Conservation (phyloP, 306 rosid genomes). For the Vigna unguiculata region DNA sequence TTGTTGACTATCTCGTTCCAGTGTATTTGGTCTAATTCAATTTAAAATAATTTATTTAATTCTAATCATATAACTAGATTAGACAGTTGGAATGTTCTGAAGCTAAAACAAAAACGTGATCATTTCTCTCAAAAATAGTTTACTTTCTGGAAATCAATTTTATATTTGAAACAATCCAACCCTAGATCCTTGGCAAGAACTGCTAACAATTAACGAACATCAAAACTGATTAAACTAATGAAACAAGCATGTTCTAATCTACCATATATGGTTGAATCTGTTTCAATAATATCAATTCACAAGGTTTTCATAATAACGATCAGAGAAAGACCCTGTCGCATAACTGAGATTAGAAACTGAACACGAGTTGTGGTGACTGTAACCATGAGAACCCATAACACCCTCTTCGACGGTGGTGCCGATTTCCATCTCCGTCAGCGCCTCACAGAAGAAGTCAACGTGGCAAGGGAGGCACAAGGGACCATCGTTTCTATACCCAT, state of each 20-base stretch:
- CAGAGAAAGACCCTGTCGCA: not conserved
- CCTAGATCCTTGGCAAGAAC: not conserved
- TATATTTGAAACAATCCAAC: not conserved
- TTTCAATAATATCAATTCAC: not conserved
- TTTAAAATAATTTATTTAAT: no score
- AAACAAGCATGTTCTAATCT: not conserved
- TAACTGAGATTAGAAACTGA: constrained; percentile 11
- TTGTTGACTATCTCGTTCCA: no score
- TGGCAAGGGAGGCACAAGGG: constrained; percentile 79
- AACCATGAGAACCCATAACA: not conserved
- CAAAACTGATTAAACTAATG: not conserved
- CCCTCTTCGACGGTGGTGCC: not conserved
- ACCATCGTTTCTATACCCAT: constrained; percentile 64
- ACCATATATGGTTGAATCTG: not conserved
- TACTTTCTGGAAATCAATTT: not conserved
- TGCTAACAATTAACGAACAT: not conserved
- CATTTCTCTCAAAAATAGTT: not conserved
- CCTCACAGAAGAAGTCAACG: constrained; percentile 60
- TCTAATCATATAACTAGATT: no score
- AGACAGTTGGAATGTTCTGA: no score
- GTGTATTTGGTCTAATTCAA: no score
- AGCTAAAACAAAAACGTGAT: no score
- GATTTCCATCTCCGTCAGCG: constrained; percentile 43
- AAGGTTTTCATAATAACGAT: not conserved
- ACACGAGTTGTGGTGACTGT: not conserved